phyloP scores from a whole-genome alignment of 108 stramenopile species.

The Nannochloropsis gaditana region DNA sequence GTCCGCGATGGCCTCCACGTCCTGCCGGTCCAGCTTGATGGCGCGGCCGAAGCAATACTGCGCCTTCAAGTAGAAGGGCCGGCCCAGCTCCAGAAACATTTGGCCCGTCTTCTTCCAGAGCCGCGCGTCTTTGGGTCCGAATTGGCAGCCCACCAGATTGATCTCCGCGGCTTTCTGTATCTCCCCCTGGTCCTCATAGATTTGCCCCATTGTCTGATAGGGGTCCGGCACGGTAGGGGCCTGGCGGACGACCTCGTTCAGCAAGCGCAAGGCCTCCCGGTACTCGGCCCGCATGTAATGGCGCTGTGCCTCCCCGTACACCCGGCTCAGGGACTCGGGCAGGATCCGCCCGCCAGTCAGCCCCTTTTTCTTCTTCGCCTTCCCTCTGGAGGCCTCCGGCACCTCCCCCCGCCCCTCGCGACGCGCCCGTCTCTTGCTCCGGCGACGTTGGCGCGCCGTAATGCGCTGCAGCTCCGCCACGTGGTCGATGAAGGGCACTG shows the following conservation, averaged over 20 bases:
- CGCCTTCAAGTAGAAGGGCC: not conserved
- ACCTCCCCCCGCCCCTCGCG: not conserved
- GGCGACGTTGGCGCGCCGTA: not conserved
- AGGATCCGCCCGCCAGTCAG: not conserved
- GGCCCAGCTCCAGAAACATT: constrained; percentile 2
- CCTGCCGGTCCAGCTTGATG: not conserved
- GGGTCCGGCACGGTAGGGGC: not conserved
- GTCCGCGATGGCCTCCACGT: constrained; percentile 6
- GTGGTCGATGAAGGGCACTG: constrained; percentile 7
- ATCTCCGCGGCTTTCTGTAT: not conserved
- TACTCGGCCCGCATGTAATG: constrained; percentile 6
- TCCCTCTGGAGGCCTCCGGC: not conserved
- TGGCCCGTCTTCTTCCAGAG: not conserved
- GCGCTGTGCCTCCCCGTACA: not conserved
- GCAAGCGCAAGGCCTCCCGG: not conserved
- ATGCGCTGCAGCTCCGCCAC: not conserved
- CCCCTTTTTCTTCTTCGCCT: not conserved
- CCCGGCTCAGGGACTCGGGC: not conserved
- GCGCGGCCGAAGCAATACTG: constrained; percentile 5
- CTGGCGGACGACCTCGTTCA: not conserved
- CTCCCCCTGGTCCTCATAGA: not conserved
- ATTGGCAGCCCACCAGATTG: not conserved
- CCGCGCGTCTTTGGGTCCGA: not conserved
- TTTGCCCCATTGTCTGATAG: constrained; percentile 5
- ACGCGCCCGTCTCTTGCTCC: not conserved